Evolutionary conservation across 257 asterid species (phyloP), one percentile per base, ranked within the genome.

Genomic region (Solanum chaucha): DNA sequence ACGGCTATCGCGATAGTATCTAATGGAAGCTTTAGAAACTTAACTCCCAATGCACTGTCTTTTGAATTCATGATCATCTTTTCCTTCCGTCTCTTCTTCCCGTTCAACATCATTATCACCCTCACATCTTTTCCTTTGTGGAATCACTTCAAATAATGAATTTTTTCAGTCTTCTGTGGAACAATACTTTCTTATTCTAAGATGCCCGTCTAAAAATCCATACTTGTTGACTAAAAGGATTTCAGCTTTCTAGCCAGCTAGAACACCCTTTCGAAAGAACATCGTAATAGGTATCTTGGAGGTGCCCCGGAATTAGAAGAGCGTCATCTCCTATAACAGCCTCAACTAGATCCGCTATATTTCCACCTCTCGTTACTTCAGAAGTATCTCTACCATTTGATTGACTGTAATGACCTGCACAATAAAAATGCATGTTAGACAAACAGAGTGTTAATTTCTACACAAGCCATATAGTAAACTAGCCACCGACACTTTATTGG

Each of bases 381-480:
- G 95, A 61, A 94, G 88, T 91, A 96, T 95, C 93, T 95, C 98
- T n/a, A 94, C 91, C 59, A 95, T 98, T 92, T 95, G 98, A 92
- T 96, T 96, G 87, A 96, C 98, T 1, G 98, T 95, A 84, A 96
- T 95, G 87, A 96, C 98, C 99, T 96, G 91, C 55, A 87, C 32
- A 58, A n/a, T 3, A n/a, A 82, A 34, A 82, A 72, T 20, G 70
- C 61, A 82, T 86, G 59, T 75, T n/a, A 75, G 59, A 74, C 82
- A 74, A 19, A 35, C 19, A 5, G 55, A 46, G 19, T 48, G 5
- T 34, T 73, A 20, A 36, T 74, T 40, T 35, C 82, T 22, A 74
- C 55, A 10, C 32, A 35, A 74, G 36, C 20, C 30, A 35, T 72
- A 20, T 73, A 73, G 48, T 73, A 73, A 38, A 35, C 81, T 20